Evolutionary conservation across 768 basidiomycete genomes (phyloP), one percentile per base, ranked within the genome.

Genomic region (Phaeotremella fagi): DNA sequence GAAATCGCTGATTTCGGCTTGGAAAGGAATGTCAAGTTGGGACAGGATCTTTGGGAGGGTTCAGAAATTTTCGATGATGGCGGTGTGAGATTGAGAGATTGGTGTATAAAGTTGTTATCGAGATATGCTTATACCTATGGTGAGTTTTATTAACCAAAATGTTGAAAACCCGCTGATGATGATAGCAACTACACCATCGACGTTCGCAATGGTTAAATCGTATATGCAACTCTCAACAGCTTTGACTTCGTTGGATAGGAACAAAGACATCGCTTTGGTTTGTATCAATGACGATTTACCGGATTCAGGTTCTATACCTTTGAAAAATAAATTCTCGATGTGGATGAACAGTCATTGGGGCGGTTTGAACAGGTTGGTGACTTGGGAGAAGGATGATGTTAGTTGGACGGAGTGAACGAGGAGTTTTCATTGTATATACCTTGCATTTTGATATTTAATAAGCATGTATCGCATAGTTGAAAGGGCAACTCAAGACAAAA

Each of bases 241-340:
- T 4, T 28, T 66, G 11, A 35, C 31, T 4, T 14, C 12, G 12
- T 31, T 70, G 25, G 65, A 70, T 23, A 18, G 31, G 2, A 22
- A 43, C 1, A 43, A 45, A 7, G 47, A 63, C 11, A 22, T 68
- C 7, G 61, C 66, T 1, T 54, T 71, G 59, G 57, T 50, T 22
- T 73, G 72, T 41, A 28, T 73, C 12, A 73, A 73, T 38, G 72
- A 73, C 49, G 68, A 73, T 51, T 61, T 60, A 31, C 50, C 61
- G 11, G 65, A 64, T 16, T 33, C 31, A 5, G 48, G 27, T 1
- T 38, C 31, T 16, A 61, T 42, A 0, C 9, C 29, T 20, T 50
- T 54, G 15, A 26, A 37, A 20, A 42, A 36, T 14, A 36, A 57
- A 15, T 52, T 67, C 18, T 57, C 56, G 1, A 44, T 46, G 0